Evolutionary conservation across 192 early-diverging fungal genomes (phyloP).

Genomic region (Mortierella alpina): DNA sequence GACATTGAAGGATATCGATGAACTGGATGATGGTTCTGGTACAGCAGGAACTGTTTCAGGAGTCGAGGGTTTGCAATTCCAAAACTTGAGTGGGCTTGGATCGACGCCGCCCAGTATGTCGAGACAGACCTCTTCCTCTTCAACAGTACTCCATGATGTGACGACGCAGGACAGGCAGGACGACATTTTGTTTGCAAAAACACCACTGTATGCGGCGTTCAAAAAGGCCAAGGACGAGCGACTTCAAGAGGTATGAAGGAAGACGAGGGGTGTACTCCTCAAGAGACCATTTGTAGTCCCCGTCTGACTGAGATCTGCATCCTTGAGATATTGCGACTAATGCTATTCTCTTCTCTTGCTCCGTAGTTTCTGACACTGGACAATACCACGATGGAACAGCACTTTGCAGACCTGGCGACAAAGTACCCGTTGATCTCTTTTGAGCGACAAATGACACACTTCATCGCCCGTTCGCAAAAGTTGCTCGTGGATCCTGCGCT

Average conservation of each 20-base stretch:
- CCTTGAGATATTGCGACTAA: slow-evolving; percentile 26
- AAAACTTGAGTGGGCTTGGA: slow-evolving; percentile 20
- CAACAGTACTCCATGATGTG: slow-evolving; percentile 18
- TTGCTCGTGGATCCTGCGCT: slow-evolving; percentile 58
- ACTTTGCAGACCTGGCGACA: slow-evolving; percentile 56
- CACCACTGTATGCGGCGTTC: slow-evolving; percentile 29
- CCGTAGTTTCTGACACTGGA: slow-evolving; percentile 53
- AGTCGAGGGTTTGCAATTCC: slow-evolving; percentile 59
- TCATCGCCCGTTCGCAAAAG: slow-evolving; percentile 58
- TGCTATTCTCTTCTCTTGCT: not conserved
- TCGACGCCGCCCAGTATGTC: slow-evolving; percentile 8
- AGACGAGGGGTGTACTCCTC: not conserved
- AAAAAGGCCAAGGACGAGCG: slow-evolving; percentile 31
- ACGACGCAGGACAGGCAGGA: slow-evolving; percentile 53
- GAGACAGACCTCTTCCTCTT: not conserved
- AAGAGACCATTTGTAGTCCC: not conserved
- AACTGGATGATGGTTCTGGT: too few species aligned
- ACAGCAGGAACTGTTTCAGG: slow-evolving; percentile 2
- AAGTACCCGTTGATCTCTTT: slow-evolving; percentile 59
- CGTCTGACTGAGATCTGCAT: slow-evolving; percentile 41
- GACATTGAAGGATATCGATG: slow-evolving; percentile 15
- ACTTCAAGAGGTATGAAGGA: slow-evolving; percentile 34
- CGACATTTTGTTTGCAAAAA: slow-evolving; percentile 50
- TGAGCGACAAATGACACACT: slow-evolving; percentile 62
- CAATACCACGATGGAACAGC: slow-evolving; percentile 39